Conservation (phyloP, 345 rosid species). For the Tarenaya hassleriana region DNA sequence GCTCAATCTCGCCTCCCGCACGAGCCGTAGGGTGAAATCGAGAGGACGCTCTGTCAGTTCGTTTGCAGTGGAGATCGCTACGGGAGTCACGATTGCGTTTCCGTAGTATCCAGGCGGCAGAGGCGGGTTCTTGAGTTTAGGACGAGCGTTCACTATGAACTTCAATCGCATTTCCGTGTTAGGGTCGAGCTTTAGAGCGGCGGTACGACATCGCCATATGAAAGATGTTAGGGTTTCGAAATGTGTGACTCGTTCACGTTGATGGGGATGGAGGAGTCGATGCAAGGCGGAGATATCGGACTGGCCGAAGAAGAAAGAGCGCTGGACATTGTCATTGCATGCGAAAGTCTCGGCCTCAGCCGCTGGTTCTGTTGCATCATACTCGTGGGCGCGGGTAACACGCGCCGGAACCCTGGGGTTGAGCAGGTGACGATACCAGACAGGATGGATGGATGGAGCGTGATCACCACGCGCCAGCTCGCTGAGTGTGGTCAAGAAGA, state of each 20-base stretch:
- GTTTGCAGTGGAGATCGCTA: no score
- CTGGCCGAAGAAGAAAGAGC: constrained; percentile 38
- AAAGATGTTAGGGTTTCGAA: constrained; percentile 38
- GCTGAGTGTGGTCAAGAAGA: constrained; percentile 29
- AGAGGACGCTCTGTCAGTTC: no score
- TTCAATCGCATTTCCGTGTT: constrained; percentile 36
- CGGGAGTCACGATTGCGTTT: no score
- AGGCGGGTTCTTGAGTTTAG: no score
- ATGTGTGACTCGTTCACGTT: constrained; percentile 21
- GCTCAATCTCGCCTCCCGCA: no score
- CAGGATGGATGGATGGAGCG: constrained; percentile 27
- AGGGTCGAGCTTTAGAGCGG: constrained; percentile 32
- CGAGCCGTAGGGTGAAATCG: no score
- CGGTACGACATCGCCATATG: constrained; percentile 42
- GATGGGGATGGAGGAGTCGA: constrained; percentile 22
- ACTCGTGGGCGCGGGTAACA: constrained; percentile 26
- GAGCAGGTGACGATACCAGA: constrained; percentile 35
- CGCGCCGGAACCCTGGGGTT: constrained; percentile 29
- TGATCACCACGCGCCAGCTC: constrained; percentile 29
- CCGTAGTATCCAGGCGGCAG: no score
- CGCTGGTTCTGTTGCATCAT: constrained; percentile 31
- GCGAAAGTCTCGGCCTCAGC: constrained; percentile 32
- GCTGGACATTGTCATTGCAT: constrained; percentile 27
- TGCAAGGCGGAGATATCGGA: constrained; percentile 29
- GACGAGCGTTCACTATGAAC: no score